A percentile compares a stretch with the other conserved stretches of the same genome.
Conservation (phyloP, 139 green algal genomes). For the Chara braunii region DNA sequence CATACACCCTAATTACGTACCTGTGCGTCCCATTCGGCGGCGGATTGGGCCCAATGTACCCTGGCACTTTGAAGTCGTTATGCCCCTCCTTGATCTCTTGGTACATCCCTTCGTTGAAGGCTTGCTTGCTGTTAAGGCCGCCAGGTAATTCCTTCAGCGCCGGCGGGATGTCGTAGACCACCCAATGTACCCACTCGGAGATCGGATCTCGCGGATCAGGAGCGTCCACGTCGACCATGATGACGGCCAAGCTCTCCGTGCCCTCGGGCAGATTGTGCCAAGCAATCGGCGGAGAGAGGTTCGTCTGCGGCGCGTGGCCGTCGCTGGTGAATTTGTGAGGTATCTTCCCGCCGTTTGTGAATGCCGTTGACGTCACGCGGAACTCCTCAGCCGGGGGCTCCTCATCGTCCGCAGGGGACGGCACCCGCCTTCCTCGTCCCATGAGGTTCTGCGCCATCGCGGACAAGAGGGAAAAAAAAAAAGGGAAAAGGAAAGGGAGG, state of each 20-base stretch:
- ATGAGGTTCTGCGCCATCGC: no score
- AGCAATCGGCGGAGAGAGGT: slow-evolving; percentile 9
- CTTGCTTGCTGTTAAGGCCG: no score
- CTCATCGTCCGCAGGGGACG: background rate
- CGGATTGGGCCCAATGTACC: slow-evolving; percentile 18
- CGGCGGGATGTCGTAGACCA: background rate
- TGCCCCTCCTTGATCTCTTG: no score
- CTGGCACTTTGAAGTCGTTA: slow-evolving; percentile 37
- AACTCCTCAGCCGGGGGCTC: slow-evolving; percentile 22
- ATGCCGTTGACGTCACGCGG: background rate
- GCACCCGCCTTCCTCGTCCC: no score
- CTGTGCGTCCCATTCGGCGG: slow-evolving; percentile 1
- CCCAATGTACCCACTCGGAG: slow-evolving; percentile 14
- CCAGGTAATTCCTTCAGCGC: background rate
- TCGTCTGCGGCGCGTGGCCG: slow-evolving; percentile 2
- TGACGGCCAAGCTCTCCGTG: slow-evolving; percentile 23
- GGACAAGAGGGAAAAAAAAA: no score
- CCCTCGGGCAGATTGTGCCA: slow-evolving; percentile 27
- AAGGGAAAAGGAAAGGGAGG: no score
- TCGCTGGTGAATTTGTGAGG: slow-evolving; percentile 21
- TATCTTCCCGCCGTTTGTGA: slow-evolving; percentile 25
- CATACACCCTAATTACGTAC: slow-evolving; percentile 26
- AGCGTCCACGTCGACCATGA: slow-evolving; percentile 20
- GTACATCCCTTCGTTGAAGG: no score
- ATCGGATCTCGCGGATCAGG: slow-evolving; percentile 14